Conservation (phyloP, 2,329 filamentous ascomycete species). For the Talaromyces sp. region DNA sequence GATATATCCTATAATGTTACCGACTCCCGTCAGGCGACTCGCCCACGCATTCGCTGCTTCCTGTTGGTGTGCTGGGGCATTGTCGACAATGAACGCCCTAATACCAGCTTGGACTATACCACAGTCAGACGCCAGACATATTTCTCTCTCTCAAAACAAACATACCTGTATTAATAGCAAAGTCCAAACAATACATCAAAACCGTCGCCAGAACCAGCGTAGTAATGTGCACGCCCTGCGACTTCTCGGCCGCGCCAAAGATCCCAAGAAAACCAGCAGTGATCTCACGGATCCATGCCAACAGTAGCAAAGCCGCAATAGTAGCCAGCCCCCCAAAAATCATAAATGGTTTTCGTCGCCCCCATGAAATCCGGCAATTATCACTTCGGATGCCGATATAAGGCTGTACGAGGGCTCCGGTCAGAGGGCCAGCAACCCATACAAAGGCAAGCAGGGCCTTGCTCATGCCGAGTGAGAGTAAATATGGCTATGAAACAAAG, state of each 20-base stretch:
- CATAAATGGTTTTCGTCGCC: constrained; percentile 78
- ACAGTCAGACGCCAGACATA: not conserved
- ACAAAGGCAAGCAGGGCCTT: constrained; percentile 78
- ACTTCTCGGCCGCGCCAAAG: constrained; percentile 66
- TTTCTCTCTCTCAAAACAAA: constrained; percentile 8
- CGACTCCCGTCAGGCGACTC: constrained; percentile 75
- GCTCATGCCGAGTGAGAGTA: constrained; percentile 74
- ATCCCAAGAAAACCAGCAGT: constrained; percentile 62
- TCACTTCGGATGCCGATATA: constrained; percentile 79
- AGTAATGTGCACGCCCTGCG: constrained; percentile 56
- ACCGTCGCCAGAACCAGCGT: constrained; percentile 76
- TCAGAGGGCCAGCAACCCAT: constrained; percentile 77
- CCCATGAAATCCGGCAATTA: constrained; percentile 68
- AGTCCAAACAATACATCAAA: constrained; percentile 86
- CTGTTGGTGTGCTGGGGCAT: constrained; percentile 86
- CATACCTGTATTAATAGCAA: constrained; percentile 85
- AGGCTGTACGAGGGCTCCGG: constrained; percentile 72
- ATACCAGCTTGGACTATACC: constrained; percentile 76
- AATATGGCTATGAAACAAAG: constrained; percentile 50
- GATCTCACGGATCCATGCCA: constrained; percentile 70
- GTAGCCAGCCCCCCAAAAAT: constrained; percentile 63
- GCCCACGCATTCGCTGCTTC: constrained; percentile 94
- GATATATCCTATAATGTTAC: constrained; percentile 86
- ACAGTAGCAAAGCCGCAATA: constrained; percentile 60
- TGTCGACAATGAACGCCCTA: constrained; percentile 88